Base-by-base conservation (phyloP, 306 rosid genomes). In the Medicago truncatula region DNA sequence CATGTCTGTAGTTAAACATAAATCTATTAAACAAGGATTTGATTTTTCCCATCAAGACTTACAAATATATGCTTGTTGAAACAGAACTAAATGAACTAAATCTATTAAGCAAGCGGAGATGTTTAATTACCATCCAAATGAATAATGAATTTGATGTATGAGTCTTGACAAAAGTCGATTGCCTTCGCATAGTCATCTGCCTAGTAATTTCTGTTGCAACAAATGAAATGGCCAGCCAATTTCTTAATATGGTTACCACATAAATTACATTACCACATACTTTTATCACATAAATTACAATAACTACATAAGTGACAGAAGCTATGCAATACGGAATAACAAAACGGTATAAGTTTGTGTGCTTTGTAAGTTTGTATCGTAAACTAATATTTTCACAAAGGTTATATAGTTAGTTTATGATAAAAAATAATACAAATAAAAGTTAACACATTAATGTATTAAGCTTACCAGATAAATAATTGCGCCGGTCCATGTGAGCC, bases 121-220 rank as follows among this genome's bases (percentile, higher is more conserved):
- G 9, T 64, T 71, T 65, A 82, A 81, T 71, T 95, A 95, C 99
- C 93, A 84, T 84, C 99, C 98, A 95, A 34, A 90, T 69, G 86
- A 44, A 75, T 77, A 85, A 71, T 53, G 92, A 89, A 77, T 80
- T 95, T 83, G 98, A 81, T 54, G 92, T 9, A 60, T 84, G 92
- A 62, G 82, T 40, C 73, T 92, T 88, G 77, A 89, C 97, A 84
- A 95, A 90, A 77, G 90, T 81, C 70, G 97, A 89, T 73, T 95
- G 99, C 84, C 99, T 90, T 80, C 78, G 86, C 92, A 90, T 76
- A 39, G 87, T 90, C 86, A 83, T 40, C 83, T 89, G 87, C 74
- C 86, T 87, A 15, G 98, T 87, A 68, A 86, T 75, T 73, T 87
- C 99, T 95, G 88, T 75, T 11, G 61, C 81, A 44, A 87, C 47